Base-by-base conservation (phyloP, 768 basidiomycete genomes). In the Boletus vermiculosoides region DNA sequence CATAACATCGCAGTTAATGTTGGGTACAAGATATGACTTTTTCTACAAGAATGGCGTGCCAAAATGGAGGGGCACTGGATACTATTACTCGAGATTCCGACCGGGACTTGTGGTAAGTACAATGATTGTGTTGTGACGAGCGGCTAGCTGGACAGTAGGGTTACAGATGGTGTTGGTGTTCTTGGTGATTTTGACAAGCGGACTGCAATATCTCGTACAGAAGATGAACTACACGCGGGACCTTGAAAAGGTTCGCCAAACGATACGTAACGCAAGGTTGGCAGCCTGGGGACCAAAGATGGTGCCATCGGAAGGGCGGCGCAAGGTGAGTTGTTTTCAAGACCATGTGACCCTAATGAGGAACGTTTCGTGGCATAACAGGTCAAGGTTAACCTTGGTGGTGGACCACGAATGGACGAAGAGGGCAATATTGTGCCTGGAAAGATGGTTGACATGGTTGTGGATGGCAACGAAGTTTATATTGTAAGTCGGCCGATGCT, bases 1-100 rank as follows among this genome's bases (percentile, higher is more conserved):
- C 33, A 25, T 41, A 12, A n/a, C 15, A 46, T 28, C 37, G 50
- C n/a, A 33, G 11, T n/a, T 58, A 34, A 58, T 48, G 20, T 46
- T 41, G 58, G 15, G 31, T n/a, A 31, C 20, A 58, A 92, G 92
- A 63, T 92, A 92, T 60, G 90, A 92, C 71, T 91, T 91, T 72
- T 99, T 98, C 81, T 91, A 90, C 79, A 94, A 96, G 74, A 98
- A 98, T 60, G 96, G 96, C 22, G 94, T 99, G 4, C 96, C 96
- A 0, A 90, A 82, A 69, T 99, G 96, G 96, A 81, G 95, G 61
- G 96, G 94, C 16, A 94, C 92, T 33, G 92, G 93, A 44, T 98
- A 98, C 74, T 98, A 98, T 73, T 99, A 98, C 73, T 85, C 92
- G 31, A 86, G 97, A 51, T 99, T 90, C 80, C 83, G 96, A 31